These are phyloP conservation scores for Monosporascus sp. DNA, from an alignment of 2,329 filamentous ascomycete species.

Conservation along the genomic window DNA sequence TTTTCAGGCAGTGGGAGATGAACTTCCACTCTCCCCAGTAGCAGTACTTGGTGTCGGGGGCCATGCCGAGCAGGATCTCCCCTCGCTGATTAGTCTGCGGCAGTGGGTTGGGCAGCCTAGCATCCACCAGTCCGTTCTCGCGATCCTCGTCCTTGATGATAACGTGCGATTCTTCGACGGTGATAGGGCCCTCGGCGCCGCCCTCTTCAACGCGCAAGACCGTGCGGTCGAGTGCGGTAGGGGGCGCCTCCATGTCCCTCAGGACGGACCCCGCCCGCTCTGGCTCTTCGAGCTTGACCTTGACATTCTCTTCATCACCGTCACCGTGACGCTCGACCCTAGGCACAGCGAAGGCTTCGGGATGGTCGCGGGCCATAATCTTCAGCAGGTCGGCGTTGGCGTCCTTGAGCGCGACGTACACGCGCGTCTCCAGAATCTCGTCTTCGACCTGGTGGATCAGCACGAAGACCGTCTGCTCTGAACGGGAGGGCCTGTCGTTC, in stretches of 20 bases:
- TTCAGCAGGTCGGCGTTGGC: constrained; percentile 7
- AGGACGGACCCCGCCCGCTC: neutral
- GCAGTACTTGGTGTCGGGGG: constrained; percentile 4
- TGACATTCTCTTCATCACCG: neutral
- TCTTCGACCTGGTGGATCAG: constrained; percentile 1
- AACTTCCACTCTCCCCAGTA: constrained; percentile 9
- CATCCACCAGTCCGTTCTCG: neutral
- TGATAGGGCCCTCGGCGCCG: neutral
- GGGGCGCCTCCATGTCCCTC: neutral
- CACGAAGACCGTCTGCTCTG: constrained; percentile 3
- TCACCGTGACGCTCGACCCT: neutral
- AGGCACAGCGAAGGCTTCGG: constrained; percentile 5
- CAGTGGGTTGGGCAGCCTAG: neutral
- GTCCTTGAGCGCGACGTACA: constrained; percentile 4
- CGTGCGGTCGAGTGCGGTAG: neutral
- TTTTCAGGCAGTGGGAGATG: constrained; percentile 6
- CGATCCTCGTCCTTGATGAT: constrained; percentile 1
- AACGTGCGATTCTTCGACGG: neutral
- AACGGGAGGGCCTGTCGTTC: neutral
- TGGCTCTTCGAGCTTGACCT: neutral
- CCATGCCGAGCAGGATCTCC: neutral
- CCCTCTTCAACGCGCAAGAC: neutral
- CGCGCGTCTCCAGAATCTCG: constrained; percentile 2
- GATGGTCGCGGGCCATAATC: constrained; percentile 6
- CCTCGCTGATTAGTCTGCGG: neutral